These are phyloP conservation scores for Rosellinia necatrix DNA, from an alignment of 2,329 filamentous ascomycete species.

Conservation along the genomic window DNA sequence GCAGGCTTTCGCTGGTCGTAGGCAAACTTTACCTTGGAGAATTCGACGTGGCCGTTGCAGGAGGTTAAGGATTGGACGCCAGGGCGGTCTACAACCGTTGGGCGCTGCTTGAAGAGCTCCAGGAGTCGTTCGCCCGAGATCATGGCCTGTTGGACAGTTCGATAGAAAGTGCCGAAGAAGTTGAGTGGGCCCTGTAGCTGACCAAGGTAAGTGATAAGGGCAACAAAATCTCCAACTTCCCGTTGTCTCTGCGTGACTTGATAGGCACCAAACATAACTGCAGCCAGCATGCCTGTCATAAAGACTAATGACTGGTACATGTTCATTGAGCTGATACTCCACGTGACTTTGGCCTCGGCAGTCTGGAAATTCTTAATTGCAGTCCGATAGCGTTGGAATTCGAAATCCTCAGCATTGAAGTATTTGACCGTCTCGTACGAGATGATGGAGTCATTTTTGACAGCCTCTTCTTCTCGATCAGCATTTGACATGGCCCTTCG, in stretches of 20 bases:
- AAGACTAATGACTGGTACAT: conserved; percentile 81
- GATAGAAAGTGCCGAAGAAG: conserved; percentile 93
- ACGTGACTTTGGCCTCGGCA: conserved; percentile 76
- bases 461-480: conserved; percentile 91
- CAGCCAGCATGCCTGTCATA: conserved; percentile 73
- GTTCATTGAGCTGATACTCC: conserved; percentile 80
- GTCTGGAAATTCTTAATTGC: conserved; percentile 74
- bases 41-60: conserved; percentile 82
- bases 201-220: conserved; percentile 75
- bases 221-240: conserved; percentile 72
- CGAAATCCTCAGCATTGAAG: conserved; percentile 82
- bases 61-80: conserved; percentile 64
- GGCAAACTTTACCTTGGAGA: conserved; percentile 86
- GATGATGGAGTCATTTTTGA: conserved; percentile 98
- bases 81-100: conserved; percentile 82
- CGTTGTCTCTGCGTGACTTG: conserved; percentile 72
- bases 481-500: conserved; percentile 94
- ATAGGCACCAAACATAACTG: conserved; percentile 75
- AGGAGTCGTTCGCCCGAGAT: conserved; percentile 95
- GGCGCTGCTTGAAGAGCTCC: conserved; percentile 94
- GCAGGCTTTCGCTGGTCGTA: conserved; percentile 89
- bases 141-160: conserved; percentile 94
- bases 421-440: conserved; percentile 97
- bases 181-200: conserved; percentile 82
- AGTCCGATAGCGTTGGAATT: conserved; percentile 72